Base-by-base conservation (phyloP, 371 early-diverging fungal genomes). In the Mortierella sp. region DNA sequence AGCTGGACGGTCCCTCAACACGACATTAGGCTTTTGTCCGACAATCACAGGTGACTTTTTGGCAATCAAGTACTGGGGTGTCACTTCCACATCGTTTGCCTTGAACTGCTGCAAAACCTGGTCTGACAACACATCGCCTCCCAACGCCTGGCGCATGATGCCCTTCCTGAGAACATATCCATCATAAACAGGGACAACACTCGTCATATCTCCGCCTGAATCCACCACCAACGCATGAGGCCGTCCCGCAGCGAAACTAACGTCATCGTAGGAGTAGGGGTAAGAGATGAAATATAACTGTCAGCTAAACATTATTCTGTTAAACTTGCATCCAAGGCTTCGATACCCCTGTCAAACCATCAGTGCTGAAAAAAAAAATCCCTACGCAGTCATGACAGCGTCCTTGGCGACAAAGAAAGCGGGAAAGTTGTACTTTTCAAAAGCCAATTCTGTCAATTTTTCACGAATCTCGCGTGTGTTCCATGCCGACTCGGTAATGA, bases 91-190 rank as follows among this genome's bases (percentile, higher is more conserved):
- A 46, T 91, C 72, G 9, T 91, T 90, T 8, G 83, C 80, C 80
- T 93, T 85, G 48, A 98, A 90, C 72, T 92, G 89, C 51, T 92
- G 91, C 48, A 93, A 78, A 34, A 96, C 93, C 82, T 97, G 95
- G 57, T 93, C 89, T 24, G 97, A 95, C 1, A 99, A 81, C 6
- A 94, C 87, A 80, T 98, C 94, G 53, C 98, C 98, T 57, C 94
- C 98, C 44, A 97, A 76, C 3, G 93, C 87, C 78, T 96, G 95
- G 61, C 94, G 93, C 80, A 92, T 88, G 24, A 97, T 92, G 24
- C 93, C 97, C 90, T 98, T 98, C 71, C 96, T 96, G 57, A 99
- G 85, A 5, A 96, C 96, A 86, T 95, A 98, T 46, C 99, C 99
- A 79, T 99, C 99, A 82, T 93, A 95, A 0, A 99, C 98, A 26